These are phyloP conservation scores for Linderniella brevidens DNA, from an alignment of 257 asterid genomes.

Conservation along the genomic window DNA sequence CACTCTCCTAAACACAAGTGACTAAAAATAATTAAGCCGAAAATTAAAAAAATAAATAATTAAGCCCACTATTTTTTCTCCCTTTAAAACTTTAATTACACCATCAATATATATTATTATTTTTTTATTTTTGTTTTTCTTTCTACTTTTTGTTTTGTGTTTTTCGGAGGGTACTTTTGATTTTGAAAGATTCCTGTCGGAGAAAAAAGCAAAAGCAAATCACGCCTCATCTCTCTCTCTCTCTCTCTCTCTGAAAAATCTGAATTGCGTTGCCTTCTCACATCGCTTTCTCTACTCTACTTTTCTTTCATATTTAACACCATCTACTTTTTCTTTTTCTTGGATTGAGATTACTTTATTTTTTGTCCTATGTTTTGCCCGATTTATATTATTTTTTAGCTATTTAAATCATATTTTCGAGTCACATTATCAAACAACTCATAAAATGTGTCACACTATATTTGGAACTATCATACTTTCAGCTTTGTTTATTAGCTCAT, in stretches of 20 bases:
- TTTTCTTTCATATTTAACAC: slow-evolving; percentile 7
- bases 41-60: no score
- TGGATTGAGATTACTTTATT: background rate
- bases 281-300: slow-evolving; percentile 32
- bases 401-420: slow-evolving; percentile 1
- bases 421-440: no score
- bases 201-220: slow-evolving; percentile 47
- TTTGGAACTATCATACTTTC: no score
- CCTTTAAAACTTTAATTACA: background rate
- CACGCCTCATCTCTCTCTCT: slow-evolving; percentile 27
- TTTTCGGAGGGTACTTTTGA: slow-evolving; percentile 7
- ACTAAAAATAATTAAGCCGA: no score
- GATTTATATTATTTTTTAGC: slow-evolving; percentile 11
- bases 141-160: slow-evolving; percentile 11
- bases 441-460: no score
- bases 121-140: background rate
- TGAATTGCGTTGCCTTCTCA: slow-evolving; percentile 21
- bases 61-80: background rate
- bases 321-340: slow-evolving; percentile 6
- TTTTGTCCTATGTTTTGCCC: slow-evolving; percentile 9
- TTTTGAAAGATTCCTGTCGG: slow-evolving; percentile 67
- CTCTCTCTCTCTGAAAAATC: slow-evolving; percentile 11
- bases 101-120: background rate
- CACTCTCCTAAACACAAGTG: no score
- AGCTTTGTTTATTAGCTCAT: background rate